A percentile compares a stretch with the other conserved stretches of the same genome.
Evolutionary conservation across 2,329 filamentous ascomycete genomes (phyloP).

Genomic region (Fusarium mangiferae): DNA sequence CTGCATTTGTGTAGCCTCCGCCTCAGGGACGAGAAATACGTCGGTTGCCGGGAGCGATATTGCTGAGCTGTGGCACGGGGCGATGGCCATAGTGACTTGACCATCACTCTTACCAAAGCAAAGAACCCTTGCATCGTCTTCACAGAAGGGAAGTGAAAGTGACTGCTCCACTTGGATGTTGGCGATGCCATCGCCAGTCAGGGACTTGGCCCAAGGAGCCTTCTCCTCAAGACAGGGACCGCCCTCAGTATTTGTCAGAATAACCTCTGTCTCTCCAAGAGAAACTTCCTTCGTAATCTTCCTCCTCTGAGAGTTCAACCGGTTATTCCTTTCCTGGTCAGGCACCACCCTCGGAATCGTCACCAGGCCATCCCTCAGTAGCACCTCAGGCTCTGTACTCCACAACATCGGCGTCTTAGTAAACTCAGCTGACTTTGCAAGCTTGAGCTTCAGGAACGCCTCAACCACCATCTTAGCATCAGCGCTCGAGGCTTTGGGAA

Average conservation of each 20-base stretch:
- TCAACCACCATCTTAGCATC: neutral
- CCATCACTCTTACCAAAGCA: neutral
- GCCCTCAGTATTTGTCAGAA: neutral
- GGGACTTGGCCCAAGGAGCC: neutral
- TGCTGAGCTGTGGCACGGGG: neutral
- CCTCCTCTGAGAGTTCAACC: neutral
- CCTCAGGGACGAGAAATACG: rapidly evolving
- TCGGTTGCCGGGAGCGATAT: neutral
- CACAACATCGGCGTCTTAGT: neutral
- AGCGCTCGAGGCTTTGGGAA: neutral
- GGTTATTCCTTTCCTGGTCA: neutral
- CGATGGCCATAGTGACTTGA: neutral
- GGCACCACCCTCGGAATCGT: neutral
- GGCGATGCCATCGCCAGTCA: neutral
- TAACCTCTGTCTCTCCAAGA: neutral
- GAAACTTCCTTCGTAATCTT: neutral
- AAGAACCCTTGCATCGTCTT: neutral
- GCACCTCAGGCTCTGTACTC: neutral
- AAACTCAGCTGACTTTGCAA: neutral
- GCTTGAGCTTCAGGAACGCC: constrained; percentile 1
- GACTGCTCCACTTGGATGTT: neutral
- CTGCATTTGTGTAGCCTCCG: rapidly evolving
- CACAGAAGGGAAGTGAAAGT: neutral
- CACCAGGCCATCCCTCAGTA: neutral
- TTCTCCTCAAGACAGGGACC: neutral